Evolutionary conservation across 306 rosid genomes (phyloP).

Genomic region (Gleditsia sinensis): DNA sequence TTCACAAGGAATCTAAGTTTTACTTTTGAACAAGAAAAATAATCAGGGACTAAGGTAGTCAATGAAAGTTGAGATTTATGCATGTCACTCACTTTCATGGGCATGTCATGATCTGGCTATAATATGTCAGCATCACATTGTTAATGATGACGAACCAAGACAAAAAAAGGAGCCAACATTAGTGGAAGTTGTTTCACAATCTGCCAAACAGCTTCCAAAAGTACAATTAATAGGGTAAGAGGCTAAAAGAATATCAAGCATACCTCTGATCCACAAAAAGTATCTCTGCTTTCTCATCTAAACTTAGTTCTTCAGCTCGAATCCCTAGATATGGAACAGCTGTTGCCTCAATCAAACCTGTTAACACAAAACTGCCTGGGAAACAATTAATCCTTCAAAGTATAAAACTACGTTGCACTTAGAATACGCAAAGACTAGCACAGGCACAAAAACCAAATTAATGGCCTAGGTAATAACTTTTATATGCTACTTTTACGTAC

Average conservation of each 20-base stretch:
- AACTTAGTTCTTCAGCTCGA: constrained; percentile 61
- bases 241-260: constrained; percentile 23
- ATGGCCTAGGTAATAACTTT: neutral
- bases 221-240: constrained; percentile 12
- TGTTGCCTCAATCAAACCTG: constrained; percentile 90
- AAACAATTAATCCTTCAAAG: constrained; percentile 53
- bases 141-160: constrained; percentile 15
- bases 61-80: neutral
- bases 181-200: constrained; percentile 13
- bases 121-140: constrained; percentile 24
- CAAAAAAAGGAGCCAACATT: neutral
- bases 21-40: constrained; percentile 18
- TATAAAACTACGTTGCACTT: constrained; percentile 15
- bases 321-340: constrained; percentile 86
- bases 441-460: neutral
- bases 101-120: constrained; percentile 6
- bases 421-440: neutral
- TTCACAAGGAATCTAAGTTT: neutral
- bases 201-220: constrained; percentile 24
- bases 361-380: constrained; percentile 98
- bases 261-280: constrained; percentile 86
- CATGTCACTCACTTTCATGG: constrained; percentile 6
- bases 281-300: constrained; percentile 89
- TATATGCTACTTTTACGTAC: neutral
- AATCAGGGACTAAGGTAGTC: constrained; percentile 2